phyloP scores from a whole-genome alignment of 345 rosid genomes.

The Cardamine resedifolia region DNA sequence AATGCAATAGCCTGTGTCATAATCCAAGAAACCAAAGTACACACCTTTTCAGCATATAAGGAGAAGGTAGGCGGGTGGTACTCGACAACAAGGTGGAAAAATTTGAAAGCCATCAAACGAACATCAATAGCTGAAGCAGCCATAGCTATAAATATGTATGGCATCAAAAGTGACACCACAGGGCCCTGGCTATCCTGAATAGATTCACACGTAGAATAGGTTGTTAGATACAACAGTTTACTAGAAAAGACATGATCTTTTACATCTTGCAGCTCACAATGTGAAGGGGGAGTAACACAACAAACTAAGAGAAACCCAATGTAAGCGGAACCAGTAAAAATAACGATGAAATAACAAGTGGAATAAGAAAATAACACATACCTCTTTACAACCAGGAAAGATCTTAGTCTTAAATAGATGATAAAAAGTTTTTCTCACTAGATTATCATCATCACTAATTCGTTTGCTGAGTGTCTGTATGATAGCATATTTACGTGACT shows the following conservation, averaged over 20 bases:
- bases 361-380: slow-evolving; percentile 31
- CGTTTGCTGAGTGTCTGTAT: slow-evolving; percentile 72
- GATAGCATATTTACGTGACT: slow-evolving; percentile 51
- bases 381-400: slow-evolving; percentile 78
- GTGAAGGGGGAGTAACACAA: background rate
- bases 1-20: background rate
- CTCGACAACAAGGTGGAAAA: slow-evolving; percentile 66
- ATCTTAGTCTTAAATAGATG: slow-evolving; percentile 56
- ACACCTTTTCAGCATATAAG: slow-evolving; percentile 74
- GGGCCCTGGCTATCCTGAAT: slow-evolving; percentile 76
- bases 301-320: background rate
- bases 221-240: slow-evolving; percentile 23
- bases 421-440: slow-evolving; percentile 63
- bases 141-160: slow-evolving; percentile 78
- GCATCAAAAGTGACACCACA: slow-evolving; percentile 66
- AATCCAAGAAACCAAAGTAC: slow-evolving; percentile 7
- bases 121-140: slow-evolving; percentile 68
- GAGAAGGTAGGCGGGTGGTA: slow-evolving; percentile 63
- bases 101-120: slow-evolving; percentile 87
- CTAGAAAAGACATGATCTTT: background rate
- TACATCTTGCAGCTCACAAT: background rate
- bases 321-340: background rate
- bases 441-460: slow-evolving; percentile 61
- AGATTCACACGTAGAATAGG: slow-evolving; percentile 31
- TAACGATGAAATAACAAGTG: background rate